phyloP scores from a whole-genome alignment of 257 asterid species.

The Solanum chilense region DNA sequence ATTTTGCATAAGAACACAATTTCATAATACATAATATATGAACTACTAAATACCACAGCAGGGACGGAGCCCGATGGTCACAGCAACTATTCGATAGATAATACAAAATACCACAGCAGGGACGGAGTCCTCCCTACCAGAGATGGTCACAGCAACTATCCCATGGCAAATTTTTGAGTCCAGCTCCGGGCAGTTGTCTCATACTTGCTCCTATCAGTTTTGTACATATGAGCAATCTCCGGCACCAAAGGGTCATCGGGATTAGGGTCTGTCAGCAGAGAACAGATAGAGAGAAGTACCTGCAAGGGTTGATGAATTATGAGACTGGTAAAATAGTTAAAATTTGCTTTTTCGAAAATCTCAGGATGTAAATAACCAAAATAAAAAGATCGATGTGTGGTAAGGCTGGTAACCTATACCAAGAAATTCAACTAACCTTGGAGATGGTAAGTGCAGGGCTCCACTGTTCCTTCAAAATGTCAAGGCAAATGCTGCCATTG shows the following conservation, averaged over 20 bases:
- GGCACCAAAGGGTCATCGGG: constrained; percentile 3
- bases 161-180: constrained; percentile 8
- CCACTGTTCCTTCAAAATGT: background rate
- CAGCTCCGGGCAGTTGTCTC: constrained; percentile 4
- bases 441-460: constrained; percentile 1
- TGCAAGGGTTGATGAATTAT: background rate
- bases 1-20: background rate
- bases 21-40: background rate
- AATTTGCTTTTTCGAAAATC: background rate
- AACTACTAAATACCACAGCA: background rate
- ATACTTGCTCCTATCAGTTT: background rate
- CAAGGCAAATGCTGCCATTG: background rate
- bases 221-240: constrained; percentile 2
- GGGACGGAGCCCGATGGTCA: background rate
- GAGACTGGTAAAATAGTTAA: background rate
- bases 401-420: background rate
- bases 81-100: background rate
- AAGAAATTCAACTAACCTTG: background rate
- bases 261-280: constrained; percentile 6
- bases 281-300: constrained; percentile 7
- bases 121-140: background rate
- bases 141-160: background rate
- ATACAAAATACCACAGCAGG: background rate
- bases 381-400: background rate
- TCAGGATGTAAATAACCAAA: background rate